Percentiles rank a stretch among this genome's conserved stretches.
These are phyloP conservation scores for Umbelopsis sp. DNA, from an alignment of 192 early-diverging fungal species.

Conservation along the genomic window DNA sequence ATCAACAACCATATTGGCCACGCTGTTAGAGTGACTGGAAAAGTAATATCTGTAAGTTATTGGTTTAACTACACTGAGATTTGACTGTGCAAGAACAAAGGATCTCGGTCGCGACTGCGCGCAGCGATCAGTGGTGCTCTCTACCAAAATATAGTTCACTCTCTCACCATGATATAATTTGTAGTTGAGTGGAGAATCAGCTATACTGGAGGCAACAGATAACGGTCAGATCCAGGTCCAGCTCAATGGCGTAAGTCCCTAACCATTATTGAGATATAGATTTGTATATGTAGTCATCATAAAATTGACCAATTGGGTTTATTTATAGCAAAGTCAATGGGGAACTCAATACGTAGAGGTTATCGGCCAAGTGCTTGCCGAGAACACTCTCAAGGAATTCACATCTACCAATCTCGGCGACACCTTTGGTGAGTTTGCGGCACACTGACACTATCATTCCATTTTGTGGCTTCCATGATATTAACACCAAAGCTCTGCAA, in stretches of 20 bases:
- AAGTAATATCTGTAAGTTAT: conserved; percentile 34
- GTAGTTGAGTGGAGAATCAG: conserved; percentile 32
- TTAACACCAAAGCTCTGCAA: background rate
- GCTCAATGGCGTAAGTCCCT: conserved; percentile 30
- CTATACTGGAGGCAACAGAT: conserved; percentile 36
- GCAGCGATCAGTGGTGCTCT: background rate
- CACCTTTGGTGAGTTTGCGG: conserved; percentile 33
- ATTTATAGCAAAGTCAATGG: conserved; percentile 29
- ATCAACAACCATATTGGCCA: conserved; percentile 34
- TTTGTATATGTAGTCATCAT: background rate
- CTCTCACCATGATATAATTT: background rate
- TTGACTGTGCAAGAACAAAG: background rate
- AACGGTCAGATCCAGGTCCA: conserved; percentile 38
- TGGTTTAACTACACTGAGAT: background rate
- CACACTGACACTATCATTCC: background rate
- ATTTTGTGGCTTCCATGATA: background rate
- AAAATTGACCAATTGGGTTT: background rate
- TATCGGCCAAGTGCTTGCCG: conserved; percentile 39
- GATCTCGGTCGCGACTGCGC: background rate
- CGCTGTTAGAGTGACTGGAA: conserved; percentile 32
- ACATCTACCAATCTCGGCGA: conserved; percentile 37
- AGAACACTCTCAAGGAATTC: conserved; percentile 39
- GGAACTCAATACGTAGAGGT: conserved; percentile 37
- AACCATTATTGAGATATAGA: background rate
- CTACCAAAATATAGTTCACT: background rate